These are phyloP conservation scores for Echinosophora koreensis DNA, from an alignment of 306 rosid genomes.

Conservation along the genomic window DNA sequence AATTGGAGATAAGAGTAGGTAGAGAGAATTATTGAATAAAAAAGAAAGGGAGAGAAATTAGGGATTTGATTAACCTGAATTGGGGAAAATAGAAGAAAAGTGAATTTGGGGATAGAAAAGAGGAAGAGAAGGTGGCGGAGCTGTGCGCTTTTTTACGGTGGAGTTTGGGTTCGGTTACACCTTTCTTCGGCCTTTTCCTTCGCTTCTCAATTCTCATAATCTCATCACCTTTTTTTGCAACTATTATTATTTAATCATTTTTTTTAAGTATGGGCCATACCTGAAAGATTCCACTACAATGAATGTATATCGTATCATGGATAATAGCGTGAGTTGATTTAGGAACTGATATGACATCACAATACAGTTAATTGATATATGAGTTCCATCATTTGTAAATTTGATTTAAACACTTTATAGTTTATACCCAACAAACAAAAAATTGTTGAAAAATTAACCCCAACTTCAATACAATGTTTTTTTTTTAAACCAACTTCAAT, in stretches of 20 bases:
- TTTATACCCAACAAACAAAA: too few relatives aligned
- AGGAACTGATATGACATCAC: too few relatives aligned
- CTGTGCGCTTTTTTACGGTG: not conserved
- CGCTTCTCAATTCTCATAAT: not conserved
- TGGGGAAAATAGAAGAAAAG: slow-evolving; percentile 1
- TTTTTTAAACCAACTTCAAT: too few relatives aligned
- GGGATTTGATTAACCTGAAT: slow-evolving; percentile 37
- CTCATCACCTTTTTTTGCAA: slow-evolving; percentile 11
- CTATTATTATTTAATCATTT: not conserved
- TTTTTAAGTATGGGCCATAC: not conserved
- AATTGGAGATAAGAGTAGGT: slow-evolving; percentile 39
- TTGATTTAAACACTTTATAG: too few relatives aligned
- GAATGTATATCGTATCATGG: too few relatives aligned
- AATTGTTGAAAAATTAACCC: too few relatives aligned
- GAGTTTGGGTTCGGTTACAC: not conserved
- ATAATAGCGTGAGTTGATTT: too few relatives aligned
- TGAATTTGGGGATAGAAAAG: not conserved
- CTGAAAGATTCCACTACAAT: not conserved
- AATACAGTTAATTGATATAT: too few relatives aligned
- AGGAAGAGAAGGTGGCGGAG: slow-evolving; percentile 36
- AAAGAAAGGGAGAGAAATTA: not conserved
- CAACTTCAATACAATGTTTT: too few relatives aligned
- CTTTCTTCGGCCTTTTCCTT: not conserved
- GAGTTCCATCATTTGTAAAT: too few relatives aligned
- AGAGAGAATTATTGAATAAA: not conserved